Evolutionary conservation across 768 basidiomycete species (phyloP), one percentile per base, ranked within the genome.

Genomic region (Russula earlei): DNA sequence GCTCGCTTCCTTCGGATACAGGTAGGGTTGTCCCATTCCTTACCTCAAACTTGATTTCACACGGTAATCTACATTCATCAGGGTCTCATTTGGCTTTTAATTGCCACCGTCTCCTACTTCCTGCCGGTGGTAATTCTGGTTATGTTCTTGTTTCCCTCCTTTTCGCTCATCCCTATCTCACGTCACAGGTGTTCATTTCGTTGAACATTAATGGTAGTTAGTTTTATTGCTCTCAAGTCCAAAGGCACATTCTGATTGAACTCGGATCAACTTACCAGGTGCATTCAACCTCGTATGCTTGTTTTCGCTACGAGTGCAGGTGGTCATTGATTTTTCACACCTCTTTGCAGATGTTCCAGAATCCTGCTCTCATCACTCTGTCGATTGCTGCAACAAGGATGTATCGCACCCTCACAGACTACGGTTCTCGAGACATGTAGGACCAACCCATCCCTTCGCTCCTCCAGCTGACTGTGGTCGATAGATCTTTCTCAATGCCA

Each of bases 121-220:
- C 43, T 46, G 1, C 33, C 57, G 8, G 6, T 27, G 2, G 52
- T 58, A 33, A 2, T 46, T 34, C 12, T 27, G 7, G 15, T 5
- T n/a, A 5, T 5, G n/a, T 33, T n/a, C 19, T 25, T 7, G 4
- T 1, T 4, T 12, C 5, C 25, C 15, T 20, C 37, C n/a, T 37
- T 44, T 31, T 11, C 6, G 19, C 17, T 44, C 17, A 40, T 38
- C 19, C 0, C 5, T 9, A 40, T 40, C n/a, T 24, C n/a, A 19
- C 10, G 15, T 22, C 37, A 8, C 27, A 52, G 56, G 37, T 52
- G 7, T 47, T 47, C 22, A 40, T 57, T 14, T 15, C 1, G 14
- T 40, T 57, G 14, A 34, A 57, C 33, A 5, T 57, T 7, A 57
- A 57, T 52, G 56, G 50, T 52, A 19, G 2, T 52, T 27, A 19